These are phyloP conservation scores for Kuraishia capsulata DNA, from an alignment of 805 yeast species.

Conservation along the genomic window DNA sequence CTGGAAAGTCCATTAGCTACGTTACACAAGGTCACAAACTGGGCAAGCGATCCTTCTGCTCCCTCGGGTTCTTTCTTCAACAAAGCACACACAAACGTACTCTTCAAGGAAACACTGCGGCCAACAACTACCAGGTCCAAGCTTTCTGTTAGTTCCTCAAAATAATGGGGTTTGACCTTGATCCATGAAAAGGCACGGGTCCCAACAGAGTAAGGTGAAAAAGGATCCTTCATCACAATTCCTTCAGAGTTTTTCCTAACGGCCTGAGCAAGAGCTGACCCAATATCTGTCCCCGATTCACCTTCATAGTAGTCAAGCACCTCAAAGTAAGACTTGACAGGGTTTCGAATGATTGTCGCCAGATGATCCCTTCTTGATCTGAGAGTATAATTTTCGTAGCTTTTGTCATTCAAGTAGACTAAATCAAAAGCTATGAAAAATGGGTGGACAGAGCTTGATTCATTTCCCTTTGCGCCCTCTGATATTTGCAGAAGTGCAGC, in stretches of 20 bases:
- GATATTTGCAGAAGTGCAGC: slow-evolving; percentile 49
- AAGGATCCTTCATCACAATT: slow-evolving; percentile 59
- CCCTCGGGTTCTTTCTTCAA: slow-evolving; percentile 18
- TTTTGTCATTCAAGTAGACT: slow-evolving; percentile 55
- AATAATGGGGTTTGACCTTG: slow-evolving; percentile 85
- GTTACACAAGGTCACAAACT: slow-evolving; percentile 59
- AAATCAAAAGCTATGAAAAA: slow-evolving; percentile 65
- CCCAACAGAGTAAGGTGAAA: slow-evolving; percentile 51
- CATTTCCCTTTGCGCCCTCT: slow-evolving; percentile 14
- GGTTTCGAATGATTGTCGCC: slow-evolving; percentile 28
- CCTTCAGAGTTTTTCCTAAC: slow-evolving; percentile 72
- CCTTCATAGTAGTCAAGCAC: slow-evolving; percentile 32
- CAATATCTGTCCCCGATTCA: slow-evolving; percentile 40
- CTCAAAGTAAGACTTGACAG: slow-evolving; percentile 40
- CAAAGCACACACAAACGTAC: slow-evolving; percentile 68
- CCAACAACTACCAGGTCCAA: slow-evolving; percentile 78
- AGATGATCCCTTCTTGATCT: slow-evolving; percentile 47
- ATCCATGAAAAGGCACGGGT: slow-evolving; percentile 61
- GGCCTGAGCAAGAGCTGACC: slow-evolving; percentile 43
- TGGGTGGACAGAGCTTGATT: slow-evolving; percentile 37
- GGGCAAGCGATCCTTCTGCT: slow-evolving; percentile 10
- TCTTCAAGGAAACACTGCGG: slow-evolving; percentile 61
- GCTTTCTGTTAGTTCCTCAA: slow-evolving; percentile 80
- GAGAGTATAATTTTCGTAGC: slow-evolving; percentile 48
- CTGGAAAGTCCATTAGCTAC: slow-evolving; percentile 79